Evolutionary conservation across 139 green algal species (phyloP).

Genomic region (Chlamydomonas incerta): DNA sequence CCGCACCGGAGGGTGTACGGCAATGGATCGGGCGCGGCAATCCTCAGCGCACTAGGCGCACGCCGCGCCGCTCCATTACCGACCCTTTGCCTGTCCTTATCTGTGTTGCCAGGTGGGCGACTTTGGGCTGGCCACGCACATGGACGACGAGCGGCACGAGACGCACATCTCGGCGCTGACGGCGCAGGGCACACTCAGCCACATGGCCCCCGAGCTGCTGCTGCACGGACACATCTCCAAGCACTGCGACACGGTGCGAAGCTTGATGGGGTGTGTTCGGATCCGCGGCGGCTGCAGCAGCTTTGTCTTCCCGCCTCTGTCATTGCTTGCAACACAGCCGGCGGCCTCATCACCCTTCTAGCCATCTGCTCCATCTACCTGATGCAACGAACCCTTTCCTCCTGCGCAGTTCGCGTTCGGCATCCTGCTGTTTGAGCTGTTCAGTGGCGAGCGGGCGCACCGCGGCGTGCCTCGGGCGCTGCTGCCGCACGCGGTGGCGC

Average conservation of each 20-base stretch:
- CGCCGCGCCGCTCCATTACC: no score
- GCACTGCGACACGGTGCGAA: no score
- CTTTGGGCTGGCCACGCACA: constrained; percentile 32
- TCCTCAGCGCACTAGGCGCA: background rate
- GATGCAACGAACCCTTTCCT: no score
- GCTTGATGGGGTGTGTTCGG: background rate
- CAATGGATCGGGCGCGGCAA: no score
- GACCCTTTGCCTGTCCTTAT: no score
- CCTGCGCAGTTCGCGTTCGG: constrained; percentile 11
- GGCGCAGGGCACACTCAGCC: constrained; percentile 25
- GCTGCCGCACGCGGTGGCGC: constrained; percentile 25
- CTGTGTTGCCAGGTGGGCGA: constrained; percentile 29
- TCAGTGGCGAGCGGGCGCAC: constrained; percentile 44
- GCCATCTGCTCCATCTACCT: no score
- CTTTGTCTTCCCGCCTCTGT: no score
- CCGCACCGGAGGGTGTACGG: no score
- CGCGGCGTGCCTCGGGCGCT: constrained; percentile 17
- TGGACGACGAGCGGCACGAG: constrained; percentile 2
- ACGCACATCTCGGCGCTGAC: constrained; percentile 20
- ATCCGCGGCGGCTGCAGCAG: no score
- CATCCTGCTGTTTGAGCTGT: constrained; percentile 43
- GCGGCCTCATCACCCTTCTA: no score
- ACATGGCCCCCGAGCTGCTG: constrained; percentile 32
- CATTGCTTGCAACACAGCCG: no score
- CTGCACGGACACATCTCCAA: constrained; percentile 32